Evolutionary conservation across 345 rosid genomes (phyloP).

Genomic region (Eucalyptus regnans): DNA sequence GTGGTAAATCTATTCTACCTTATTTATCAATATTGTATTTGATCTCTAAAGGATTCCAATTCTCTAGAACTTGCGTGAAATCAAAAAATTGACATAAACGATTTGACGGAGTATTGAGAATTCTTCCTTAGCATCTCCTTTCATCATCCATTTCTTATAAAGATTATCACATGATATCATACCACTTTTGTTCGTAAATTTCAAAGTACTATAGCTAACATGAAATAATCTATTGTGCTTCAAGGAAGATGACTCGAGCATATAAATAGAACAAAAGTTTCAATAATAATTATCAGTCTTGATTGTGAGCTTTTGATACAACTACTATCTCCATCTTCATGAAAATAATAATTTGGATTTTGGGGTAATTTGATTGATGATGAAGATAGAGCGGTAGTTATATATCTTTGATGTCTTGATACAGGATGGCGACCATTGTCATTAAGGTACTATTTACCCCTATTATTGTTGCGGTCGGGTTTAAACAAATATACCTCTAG

Average conservation of each 20-base stretch:
- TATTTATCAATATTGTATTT: too few relatives aligned
- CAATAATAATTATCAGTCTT: not conserved
- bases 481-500: too few relatives aligned
- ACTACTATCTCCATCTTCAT: not conserved
- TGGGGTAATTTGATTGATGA: not conserved
- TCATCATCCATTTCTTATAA: not conserved
- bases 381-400: not conserved
- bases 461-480: rapidly evolving
- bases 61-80: not conserved
- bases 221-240: not conserved
- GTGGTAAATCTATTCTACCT: not conserved
- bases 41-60: not conserved
- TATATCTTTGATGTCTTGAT: not conserved
- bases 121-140: not conserved
- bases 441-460: not conserved
- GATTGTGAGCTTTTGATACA: not conserved
- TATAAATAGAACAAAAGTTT: not conserved
- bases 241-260: not conserved
- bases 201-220: not conserved
- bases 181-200: not conserved
- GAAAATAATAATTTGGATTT: not conserved
- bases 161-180: not conserved
- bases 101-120: not conserved
- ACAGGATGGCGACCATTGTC: not conserved
- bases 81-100: not conserved